Conservation (phyloP, 106 monocot species). For the Dioscorea alata region DNA sequence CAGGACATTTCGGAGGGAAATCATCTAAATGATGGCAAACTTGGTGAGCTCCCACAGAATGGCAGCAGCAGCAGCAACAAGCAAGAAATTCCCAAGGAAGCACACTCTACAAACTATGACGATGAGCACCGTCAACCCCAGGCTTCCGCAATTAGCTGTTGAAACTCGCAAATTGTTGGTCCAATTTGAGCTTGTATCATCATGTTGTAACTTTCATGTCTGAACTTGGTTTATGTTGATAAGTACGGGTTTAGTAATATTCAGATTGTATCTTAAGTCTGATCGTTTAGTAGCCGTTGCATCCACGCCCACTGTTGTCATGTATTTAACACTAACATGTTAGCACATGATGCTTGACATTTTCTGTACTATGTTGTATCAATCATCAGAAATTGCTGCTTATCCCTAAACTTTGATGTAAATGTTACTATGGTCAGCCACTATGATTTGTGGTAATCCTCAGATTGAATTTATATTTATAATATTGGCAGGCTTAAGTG, state of each 20-base stretch:
- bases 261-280: background rate
- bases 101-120: constrained; percentile 7
- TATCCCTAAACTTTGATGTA: too few relatives aligned
- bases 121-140: constrained; percentile 19
- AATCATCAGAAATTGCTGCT: background rate
- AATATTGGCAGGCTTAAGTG: too few relatives aligned
- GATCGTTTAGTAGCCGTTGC: background rate
- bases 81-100: constrained; percentile 6
- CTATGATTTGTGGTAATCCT: too few relatives aligned
- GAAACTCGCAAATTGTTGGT: background rate
- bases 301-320: too few relatives aligned
- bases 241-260: background rate
- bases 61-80: background rate
- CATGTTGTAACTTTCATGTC: background rate
- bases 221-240: background rate
- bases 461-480: too few relatives aligned
- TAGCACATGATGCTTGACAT: background rate
- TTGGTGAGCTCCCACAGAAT: background rate
- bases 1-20: background rate
- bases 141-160: constrained; percentile 29
- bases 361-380: background rate
- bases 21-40: background rate
- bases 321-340: background rate
- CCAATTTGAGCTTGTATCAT: background rate
- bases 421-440: too few relatives aligned